Base-by-base conservation (phyloP, 306 rosid species). In the Glycine soja region DNA sequence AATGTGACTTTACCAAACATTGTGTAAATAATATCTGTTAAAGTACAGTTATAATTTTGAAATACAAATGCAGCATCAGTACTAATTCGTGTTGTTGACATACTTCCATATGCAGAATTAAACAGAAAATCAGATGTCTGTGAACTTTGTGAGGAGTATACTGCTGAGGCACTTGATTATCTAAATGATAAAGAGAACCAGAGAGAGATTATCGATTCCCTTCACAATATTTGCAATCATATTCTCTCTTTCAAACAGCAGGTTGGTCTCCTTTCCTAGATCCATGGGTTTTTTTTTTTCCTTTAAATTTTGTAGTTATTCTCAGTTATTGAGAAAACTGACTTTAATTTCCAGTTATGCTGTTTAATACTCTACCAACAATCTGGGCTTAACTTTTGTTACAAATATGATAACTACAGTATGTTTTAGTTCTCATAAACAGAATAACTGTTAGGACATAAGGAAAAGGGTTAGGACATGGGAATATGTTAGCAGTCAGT, bases 81-180 rank as follows among this genome's bases (percentile, higher is more conserved):
- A 34, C 46, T 63, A 10, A 46, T 32, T 71, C 5, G 69, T 77
- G 64, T 12, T 66, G 73, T 16, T 64, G 43, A 14, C 56, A 54
- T 71, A 16, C 69, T 73, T 83, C 85, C 82, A 85, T 84, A 63
- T 68, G 78, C 88, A 85, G 90, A 80, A 70, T 76, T 79, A 32
- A 78, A 80, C 81, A 74, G 32, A 43, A 72, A 75, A 24, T 74
- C 74, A 86, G 92, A 80, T 77, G 71, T 85, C 47, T 95, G 99
- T 83, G 84, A 86, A 81, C 80, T 91, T 84, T 95, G 99, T 67
- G 93, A 89, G 92, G 87, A 92, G 74, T 91, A 90, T 83, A 51
- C 90, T 57, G 19, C 81, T 8, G 78, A 88, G 85, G 89, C 93
- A 50, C 81, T 93, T 77, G 88, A 90, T 74, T 91, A 89, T 89